Evolutionary conservation across 108 stramenopile species (phyloP), one percentile per base, ranked within the genome.

Genomic region (Poteriospumella lacustris): DNA sequence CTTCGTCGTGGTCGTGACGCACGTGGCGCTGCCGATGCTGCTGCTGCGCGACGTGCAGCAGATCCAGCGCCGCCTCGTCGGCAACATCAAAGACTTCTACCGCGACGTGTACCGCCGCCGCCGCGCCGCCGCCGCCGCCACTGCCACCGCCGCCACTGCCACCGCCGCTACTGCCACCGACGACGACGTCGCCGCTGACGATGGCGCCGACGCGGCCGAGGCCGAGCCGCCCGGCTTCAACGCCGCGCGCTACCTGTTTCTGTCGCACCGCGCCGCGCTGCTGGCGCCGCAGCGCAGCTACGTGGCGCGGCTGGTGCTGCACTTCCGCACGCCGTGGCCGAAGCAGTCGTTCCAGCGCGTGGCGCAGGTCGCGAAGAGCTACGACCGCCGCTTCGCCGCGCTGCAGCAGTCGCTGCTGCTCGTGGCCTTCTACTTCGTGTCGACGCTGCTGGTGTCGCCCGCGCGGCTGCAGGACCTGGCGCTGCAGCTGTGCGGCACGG

Each of bases 301-400:
- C 15, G 64, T 19, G 64, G 39, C 38, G 15, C 28, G 64, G 19
- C 19, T 68, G 19, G 24, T 68, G 19, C 24, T 19, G 15, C 28
- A 68, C 19, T 68, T 68, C 24, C 24, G 19, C 40, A 68, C 64
- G 15, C 64, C 64, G 24, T 68, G 64, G 64, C 64, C 64, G 24
- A 68, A 39, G 64, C 52, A 56, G 52, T 56, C 52, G 52, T 56
- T 19, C 24, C 52, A 56, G 24, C 52, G 24, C 52, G 52, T 56
- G 52, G 24, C 52, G 15, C 19, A 56, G 15, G 52, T 56, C 15
- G 15, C 52, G 24, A 56, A 56, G 24, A 24, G 24, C 24, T 56
- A 56, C 24, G 24, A 24, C 24, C 15, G 24, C 15, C 15, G 24
- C 15, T 56, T 56, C 52, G 15, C 52, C 52, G 52, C 52, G 15